Evolutionary conservation across 2,329 filamentous ascomycete species (phyloP), one percentile per base, ranked within the genome.

Genomic region (Aureobasidium sp.): DNA sequence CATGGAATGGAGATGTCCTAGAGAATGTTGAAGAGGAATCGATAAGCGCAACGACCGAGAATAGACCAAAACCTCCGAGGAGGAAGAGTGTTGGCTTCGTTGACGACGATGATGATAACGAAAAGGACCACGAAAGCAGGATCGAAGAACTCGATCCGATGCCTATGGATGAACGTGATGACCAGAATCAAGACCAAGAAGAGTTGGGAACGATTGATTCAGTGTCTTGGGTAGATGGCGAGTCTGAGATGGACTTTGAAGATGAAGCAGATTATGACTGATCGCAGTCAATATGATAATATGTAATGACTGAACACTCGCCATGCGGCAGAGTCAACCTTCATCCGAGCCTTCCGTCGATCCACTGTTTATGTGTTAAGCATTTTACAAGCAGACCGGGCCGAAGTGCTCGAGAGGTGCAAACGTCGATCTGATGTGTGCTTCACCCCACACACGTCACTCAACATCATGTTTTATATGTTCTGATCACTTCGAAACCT

Each of bases 1-100:
- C 93, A 0, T 98, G 93, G 93, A 83, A 77, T 61, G 93, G 93
- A 21, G 93, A 96, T 68, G 86, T 97, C 16, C 69, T 96, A 39
- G 83, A 61, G 24, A 56, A 55, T 30, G 41, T 32, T 21, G 34
- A 55, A n/a, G 42, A 58, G 35, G 54, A 56, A 41, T 39, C 39
- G 11, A 34, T 14, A 7, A 55, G 55, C 17, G 41, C 44, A 16
- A 48, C 35, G n/a, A 32, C 57, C 12, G 55, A 37, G 10, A 60
- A 55, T 49, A 58, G 50, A 32, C 35, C 54, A 22, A 52, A 58
- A 25, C 56, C 56, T 30, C 53, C 58, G 10, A 61, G 61, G 37
- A 55, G 63, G 32, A 64, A 64, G 55, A 66, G 64, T 34, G 61
- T 64, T 39, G 61, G 61, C 3, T 65, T 62, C 59, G 59, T 61